phyloP scores from a whole-genome alignment of 257 asterid genomes.

The Henckelia pumila region DNA sequence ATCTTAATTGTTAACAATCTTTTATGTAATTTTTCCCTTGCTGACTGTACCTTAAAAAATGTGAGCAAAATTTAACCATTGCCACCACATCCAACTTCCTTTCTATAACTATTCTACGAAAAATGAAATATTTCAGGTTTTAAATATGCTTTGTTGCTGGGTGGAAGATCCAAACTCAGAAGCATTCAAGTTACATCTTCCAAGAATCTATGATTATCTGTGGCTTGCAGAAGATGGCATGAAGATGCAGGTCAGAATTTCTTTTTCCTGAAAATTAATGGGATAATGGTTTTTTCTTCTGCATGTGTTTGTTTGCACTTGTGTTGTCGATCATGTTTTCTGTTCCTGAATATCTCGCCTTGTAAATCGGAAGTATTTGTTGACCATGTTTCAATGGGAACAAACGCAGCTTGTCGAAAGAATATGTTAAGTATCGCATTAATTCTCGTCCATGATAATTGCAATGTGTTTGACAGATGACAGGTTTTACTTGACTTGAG shows the following conservation, averaged over 20 bases:
- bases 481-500: not conserved
- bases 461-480: slow-evolving; percentile 1
- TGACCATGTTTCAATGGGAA: not conserved
- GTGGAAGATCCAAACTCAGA: slow-evolving; percentile 93
- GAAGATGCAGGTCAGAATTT: slow-evolving; percentile 83
- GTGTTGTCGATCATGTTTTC: not conserved
- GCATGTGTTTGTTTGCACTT: slow-evolving; percentile 1
- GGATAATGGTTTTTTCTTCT: slow-evolving; percentile 9
- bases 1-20: slow-evolving; percentile 1
- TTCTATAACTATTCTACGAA: slow-evolving; percentile 1
- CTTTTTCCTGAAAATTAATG: not conserved
- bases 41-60: slow-evolving; percentile 16
- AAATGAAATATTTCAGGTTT: slow-evolving; percentile 45
- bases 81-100: slow-evolving; percentile 14
- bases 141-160: slow-evolving; percentile 99
- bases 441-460: slow-evolving; percentile 1
- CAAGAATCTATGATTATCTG: slow-evolving; percentile 76
- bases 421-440: slow-evolving; percentile 1
- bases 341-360: slow-evolving; percentile 10
- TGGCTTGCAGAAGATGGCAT: slow-evolving; percentile 99
- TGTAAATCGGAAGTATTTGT: not conserved
- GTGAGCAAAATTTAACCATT: slow-evolving; percentile 13
- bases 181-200: slow-evolving; percentile 96
- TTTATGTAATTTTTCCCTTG: slow-evolving; percentile 12
- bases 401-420: not conserved